phyloP scores from a whole-genome alignment of 2,329 filamentous ascomycete species.

The Mycosphaerelloides madeirae region DNA sequence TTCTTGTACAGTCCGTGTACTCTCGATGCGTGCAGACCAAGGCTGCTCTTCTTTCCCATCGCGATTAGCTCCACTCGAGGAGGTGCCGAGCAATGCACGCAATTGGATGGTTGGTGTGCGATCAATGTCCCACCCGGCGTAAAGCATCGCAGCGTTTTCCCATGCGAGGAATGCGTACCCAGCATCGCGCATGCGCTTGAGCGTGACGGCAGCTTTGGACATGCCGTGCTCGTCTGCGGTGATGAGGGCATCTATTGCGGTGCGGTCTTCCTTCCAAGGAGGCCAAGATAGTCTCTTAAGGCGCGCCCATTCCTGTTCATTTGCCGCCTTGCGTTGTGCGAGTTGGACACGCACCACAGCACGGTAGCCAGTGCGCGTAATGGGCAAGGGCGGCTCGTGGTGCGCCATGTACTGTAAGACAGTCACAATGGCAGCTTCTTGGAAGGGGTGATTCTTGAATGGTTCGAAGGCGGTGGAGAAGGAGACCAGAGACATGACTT shows the following conservation, averaged over 20 bases:
- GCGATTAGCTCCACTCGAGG: not conserved
- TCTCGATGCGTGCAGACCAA: slow-evolving; percentile 55
- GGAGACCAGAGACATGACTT: slow-evolving; percentile 27
- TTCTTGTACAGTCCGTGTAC: slow-evolving; percentile 58
- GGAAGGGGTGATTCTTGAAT: slow-evolving; percentile 44
- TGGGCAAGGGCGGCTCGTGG: slow-evolving; percentile 49
- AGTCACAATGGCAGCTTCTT: slow-evolving; percentile 55
- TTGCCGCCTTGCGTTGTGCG: slow-evolving; percentile 51
- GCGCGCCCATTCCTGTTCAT: slow-evolving; percentile 54
- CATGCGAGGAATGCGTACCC: slow-evolving; percentile 50
- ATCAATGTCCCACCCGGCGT: slow-evolving; percentile 61
- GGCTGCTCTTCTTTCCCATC: slow-evolving; percentile 25
- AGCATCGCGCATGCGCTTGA: slow-evolving; percentile 55
- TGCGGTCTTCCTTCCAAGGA: slow-evolving; percentile 59
- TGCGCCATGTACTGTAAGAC: slow-evolving; percentile 55
- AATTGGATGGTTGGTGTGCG: slow-evolving; percentile 60
- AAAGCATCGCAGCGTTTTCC: slow-evolving; percentile 52
- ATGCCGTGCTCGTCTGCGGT: slow-evolving; percentile 52
- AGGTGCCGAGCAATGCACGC: slow-evolving; percentile 38
- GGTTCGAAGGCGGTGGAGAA: slow-evolving; percentile 45
- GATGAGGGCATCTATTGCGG: slow-evolving; percentile 56
- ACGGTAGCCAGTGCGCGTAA: slow-evolving; percentile 56
- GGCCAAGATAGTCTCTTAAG: slow-evolving; percentile 60
- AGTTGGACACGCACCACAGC: slow-evolving; percentile 54
- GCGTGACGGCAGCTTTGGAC: slow-evolving; percentile 53